phyloP scores from a whole-genome alignment of 164 flowering plant species.

The Litsea cubeba region DNA sequence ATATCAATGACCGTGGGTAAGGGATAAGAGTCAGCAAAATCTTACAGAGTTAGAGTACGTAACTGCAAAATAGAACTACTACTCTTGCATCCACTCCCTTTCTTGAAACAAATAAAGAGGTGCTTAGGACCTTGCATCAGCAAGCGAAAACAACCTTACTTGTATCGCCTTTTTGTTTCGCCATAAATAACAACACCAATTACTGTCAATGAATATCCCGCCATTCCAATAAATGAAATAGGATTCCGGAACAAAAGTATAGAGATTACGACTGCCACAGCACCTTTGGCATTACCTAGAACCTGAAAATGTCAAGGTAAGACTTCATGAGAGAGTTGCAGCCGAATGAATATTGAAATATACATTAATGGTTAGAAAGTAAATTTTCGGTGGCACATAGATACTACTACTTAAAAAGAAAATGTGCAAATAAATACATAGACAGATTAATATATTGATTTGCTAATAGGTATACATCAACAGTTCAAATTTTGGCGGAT shows the following conservation, averaged over 20 bases:
- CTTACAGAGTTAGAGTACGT: not conserved
- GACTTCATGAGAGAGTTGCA: not conserved
- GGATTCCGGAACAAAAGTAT: conserved; percentile 80
- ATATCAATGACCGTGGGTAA: no score
- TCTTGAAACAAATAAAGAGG: not conserved
- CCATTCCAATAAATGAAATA: conserved; percentile 74
- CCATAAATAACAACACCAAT: conserved; percentile 85
- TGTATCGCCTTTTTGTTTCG: conserved; percentile 73
- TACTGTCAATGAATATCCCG: conserved; percentile 79
- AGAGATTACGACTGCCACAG: conserved; percentile 90
- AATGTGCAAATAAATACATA: no score
- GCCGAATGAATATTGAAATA: not conserved
- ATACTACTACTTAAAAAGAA: no score
- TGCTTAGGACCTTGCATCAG: not conserved
- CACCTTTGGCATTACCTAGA: conserved; percentile 94
- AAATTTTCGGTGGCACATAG: no score
- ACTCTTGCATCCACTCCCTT: not conserved
- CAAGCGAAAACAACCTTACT: conserved; percentile 19
- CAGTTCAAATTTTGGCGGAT: no score
- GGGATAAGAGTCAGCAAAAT: no score
- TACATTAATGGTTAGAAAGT: no score
- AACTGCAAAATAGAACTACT: not conserved
- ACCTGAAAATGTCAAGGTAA: conserved; percentile 43
- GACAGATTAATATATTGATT: no score
- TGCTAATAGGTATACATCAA: no score